Evolutionary conservation across 1,139 yeast species (phyloP).

Genomic region (Magnusiomyces ingens): DNA sequence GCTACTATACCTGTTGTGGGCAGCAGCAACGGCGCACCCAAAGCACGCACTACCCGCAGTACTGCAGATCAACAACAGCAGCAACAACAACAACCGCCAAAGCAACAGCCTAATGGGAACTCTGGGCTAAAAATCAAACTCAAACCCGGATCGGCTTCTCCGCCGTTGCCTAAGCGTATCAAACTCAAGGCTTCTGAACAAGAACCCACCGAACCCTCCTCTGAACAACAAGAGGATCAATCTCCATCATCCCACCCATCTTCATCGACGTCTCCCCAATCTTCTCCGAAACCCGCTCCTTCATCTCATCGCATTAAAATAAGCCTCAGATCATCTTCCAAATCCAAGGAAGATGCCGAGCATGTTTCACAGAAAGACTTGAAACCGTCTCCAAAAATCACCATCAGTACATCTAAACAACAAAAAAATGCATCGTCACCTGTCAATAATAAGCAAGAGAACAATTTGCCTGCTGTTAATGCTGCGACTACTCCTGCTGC

Average conservation of each 20-base stretch:
- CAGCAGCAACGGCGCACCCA: neutral
- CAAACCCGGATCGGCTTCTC: neutral
- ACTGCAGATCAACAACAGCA: neutral
- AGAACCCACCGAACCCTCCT: neutral
- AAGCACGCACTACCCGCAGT: neutral
- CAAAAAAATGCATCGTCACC: too few relatives aligned
- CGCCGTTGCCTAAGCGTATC: neutral
- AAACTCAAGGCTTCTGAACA: neutral
- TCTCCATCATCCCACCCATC: neutral
- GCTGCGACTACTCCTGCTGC: too few relatives aligned
- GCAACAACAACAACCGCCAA: neutral
- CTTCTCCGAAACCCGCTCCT: neutral
- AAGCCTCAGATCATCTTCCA: neutral
- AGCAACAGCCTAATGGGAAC: neutral
- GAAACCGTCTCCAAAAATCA: too few relatives aligned
- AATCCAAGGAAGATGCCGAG: neutral
- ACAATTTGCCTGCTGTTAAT: too few relatives aligned
- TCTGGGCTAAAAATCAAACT: neutral
- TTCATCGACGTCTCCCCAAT: neutral
- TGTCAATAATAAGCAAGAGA: too few relatives aligned
- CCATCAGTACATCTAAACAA: too few relatives aligned
- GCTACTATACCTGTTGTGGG: neutral
- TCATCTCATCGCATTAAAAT: neutral
- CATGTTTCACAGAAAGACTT: too few relatives aligned
- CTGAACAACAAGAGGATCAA: neutral